Conservation (phyloP, 1,284 basidiomycete genomes). For the Hypsizygus ulmarius region DNA sequence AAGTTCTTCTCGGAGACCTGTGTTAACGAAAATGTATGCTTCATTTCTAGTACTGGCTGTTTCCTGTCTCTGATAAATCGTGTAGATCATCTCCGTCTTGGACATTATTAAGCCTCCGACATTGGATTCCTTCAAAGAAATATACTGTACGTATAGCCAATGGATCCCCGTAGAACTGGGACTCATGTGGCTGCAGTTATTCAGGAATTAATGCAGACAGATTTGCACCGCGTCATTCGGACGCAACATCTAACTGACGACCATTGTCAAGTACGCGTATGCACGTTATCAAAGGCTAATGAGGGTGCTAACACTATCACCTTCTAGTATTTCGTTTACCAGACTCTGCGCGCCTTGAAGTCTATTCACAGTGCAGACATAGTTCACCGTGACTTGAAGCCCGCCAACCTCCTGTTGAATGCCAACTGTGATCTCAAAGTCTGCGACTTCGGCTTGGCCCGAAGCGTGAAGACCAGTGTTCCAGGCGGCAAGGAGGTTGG, state of each 20-base stretch:
- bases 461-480: constrained; percentile 83
- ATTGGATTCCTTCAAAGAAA: constrained; percentile 81
- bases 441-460: constrained; percentile 90
- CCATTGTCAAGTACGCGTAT: constrained; percentile 70
- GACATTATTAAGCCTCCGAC: constrained; percentile 82
- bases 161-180: not conserved
- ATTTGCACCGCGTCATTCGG: constrained; percentile 87
- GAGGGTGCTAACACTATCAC: not conserved
- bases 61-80: not conserved
- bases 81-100: constrained; percentile 79
- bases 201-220: constrained; percentile 90
- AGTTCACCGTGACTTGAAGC: constrained; percentile 94
- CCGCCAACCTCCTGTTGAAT: constrained; percentile 90
- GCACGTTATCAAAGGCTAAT: not conserved
- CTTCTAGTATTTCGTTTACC: constrained; percentile 85
- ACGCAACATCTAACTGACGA: constrained; percentile 88
- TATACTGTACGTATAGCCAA: constrained; percentile 54
- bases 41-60: not conserved
- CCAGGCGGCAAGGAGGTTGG: constrained; percentile 83
- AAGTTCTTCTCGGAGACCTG: constrained; percentile 83
- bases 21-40: constrained; percentile 55
- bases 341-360: constrained; percentile 91
- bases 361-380: constrained; percentile 93
- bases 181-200: constrained; percentile 51
- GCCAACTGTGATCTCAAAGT: constrained; percentile 97